Evolutionary conservation across 208 protist genomes (phyloP).

Genomic region (Acanthamoeba polyphaga): DNA sequence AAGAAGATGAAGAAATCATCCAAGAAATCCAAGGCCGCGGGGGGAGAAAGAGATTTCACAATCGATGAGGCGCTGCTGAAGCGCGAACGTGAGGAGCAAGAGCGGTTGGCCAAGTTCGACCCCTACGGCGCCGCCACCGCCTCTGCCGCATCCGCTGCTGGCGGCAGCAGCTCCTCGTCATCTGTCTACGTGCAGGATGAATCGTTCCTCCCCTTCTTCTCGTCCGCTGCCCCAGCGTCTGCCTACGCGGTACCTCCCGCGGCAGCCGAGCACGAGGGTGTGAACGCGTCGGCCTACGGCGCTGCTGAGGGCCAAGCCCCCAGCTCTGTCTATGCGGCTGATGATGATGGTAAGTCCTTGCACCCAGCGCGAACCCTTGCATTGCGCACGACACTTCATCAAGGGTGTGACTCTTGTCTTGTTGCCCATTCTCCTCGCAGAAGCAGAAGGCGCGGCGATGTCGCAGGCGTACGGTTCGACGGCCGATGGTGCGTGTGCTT

Average conservation of each 20-base stretch:
- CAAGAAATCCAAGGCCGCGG: neutral
- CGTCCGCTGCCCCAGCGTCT: neutral
- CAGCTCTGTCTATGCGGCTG: neutral
- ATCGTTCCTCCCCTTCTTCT: neutral
- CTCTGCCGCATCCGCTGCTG: neutral
- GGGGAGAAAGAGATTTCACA: neutral
- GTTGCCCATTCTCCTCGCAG: neutral
- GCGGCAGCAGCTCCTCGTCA: neutral
- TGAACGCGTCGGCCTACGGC: constrained; percentile 3
- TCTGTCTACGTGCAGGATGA: neutral
- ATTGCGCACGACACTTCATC: neutral
- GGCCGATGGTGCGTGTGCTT: neutral
- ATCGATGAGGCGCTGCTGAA: neutral
- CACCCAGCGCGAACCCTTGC: neutral
- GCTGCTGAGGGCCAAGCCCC: neutral
- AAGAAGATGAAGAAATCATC: neutral
- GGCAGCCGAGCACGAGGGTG: neutral
- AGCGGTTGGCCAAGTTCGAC: neutral
- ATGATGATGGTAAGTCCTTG: neutral
- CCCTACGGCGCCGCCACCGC: neutral
- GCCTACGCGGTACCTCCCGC: neutral
- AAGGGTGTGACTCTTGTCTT: neutral
- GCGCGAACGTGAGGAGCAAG: constrained; percentile 5
- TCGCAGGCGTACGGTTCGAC: neutral
- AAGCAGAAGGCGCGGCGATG: neutral